These are phyloP conservation scores for Umbelopsis sp. DNA, from an alignment of 192 early-diverging fungal species.

Conservation along the genomic window DNA sequence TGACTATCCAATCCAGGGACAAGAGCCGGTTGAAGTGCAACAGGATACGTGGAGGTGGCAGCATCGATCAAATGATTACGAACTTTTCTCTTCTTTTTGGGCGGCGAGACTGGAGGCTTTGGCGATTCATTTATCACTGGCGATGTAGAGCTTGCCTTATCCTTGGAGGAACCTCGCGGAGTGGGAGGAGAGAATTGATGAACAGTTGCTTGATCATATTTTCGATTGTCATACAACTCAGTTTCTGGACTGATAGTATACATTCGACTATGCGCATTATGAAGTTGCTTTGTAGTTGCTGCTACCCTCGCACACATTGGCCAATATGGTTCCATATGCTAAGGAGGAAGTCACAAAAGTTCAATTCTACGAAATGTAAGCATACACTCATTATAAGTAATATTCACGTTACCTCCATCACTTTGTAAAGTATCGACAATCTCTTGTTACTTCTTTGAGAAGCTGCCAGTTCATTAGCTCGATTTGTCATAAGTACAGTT, in stretches of 20 bases:
- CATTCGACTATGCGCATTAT: slow-evolving; percentile 24
- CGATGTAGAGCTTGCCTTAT: not conserved
- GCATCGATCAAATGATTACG: not conserved
- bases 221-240: not conserved
- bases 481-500: slow-evolving; percentile 33
- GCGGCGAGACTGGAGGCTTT: not conserved
- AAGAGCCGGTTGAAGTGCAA: not conserved
- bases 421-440: slow-evolving; percentile 19
- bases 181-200: not conserved
- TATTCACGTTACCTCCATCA: slow-evolving; percentile 28
- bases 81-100: not conserved
- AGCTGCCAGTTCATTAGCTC: slow-evolving; percentile 15
- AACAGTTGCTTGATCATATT: not conserved
- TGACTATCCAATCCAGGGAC: not conserved
- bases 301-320: slow-evolving; percentile 30
- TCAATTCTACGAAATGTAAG: not conserved
- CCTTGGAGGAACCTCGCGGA: not conserved
- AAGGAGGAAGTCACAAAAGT: not conserved
- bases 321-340: slow-evolving; percentile 30
- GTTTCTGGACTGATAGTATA: slow-evolving; percentile 22
- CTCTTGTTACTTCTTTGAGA: slow-evolving; percentile 23
- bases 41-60: not conserved
- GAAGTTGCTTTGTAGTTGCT: slow-evolving; percentile 23
- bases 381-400: not conserved
- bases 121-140: not conserved